Conservation (phyloP, 2,329 filamentous ascomycete species). For the Penicillium paneum region DNA sequence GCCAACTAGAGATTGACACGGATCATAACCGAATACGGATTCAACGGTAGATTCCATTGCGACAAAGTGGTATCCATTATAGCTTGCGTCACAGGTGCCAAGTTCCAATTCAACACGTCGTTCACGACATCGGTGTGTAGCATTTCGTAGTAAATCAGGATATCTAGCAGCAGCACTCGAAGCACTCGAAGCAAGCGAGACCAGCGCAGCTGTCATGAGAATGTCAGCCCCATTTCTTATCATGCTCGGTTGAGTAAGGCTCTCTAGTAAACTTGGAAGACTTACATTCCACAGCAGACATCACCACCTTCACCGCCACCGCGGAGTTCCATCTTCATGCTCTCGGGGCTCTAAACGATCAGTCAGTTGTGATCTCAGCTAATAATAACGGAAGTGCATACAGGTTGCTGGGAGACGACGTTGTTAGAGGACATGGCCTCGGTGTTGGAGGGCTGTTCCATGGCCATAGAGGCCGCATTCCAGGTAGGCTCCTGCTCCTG, state of each 20-base stretch:
- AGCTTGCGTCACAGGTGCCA: not conserved
- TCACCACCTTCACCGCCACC: constrained; percentile 8
- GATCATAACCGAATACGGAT: not conserved
- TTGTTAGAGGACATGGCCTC: constrained; percentile 5
- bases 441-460: constrained; percentile 4
- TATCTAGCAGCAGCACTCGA: constrained; percentile 10
- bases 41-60: not conserved
- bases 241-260: not conserved
- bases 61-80: not conserved
- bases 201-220: constrained; percentile 1
- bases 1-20: not conserved
- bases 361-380: not conserved
- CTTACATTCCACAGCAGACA: constrained; percentile 10
- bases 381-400: not conserved
- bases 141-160: not conserved
- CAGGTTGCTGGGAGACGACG: constrained; percentile 3
- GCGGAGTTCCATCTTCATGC: constrained; percentile 11
- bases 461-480: constrained; percentile 3
- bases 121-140: not conserved
- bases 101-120: not conserved
- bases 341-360: not conserved
- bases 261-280: not conserved
- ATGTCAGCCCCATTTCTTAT: not conserved
- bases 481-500: constrained; percentile 8
- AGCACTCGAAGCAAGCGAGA: constrained; percentile 9